Evolutionary conservation across 352 stramenopile species (phyloP).

Genomic region (Phytophthora sp.): DNA sequence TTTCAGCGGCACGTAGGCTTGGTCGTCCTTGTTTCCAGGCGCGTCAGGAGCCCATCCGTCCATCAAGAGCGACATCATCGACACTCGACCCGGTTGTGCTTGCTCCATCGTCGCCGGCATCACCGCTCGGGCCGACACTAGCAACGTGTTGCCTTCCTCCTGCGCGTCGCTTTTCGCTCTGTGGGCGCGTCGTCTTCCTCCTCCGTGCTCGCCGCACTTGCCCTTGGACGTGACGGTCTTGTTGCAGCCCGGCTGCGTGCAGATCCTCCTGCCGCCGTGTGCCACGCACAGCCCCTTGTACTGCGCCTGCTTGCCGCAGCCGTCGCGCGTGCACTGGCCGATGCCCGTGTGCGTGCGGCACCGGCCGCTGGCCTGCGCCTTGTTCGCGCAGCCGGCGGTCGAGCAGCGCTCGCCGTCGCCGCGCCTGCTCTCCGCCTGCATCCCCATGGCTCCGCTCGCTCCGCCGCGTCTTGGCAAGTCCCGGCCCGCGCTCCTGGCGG

Average conservation of each 20-base stretch:
- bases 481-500: no score
- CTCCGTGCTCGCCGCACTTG: conserved; percentile 23
- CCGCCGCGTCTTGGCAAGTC: not conserved
- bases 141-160: not conserved
- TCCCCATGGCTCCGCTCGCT: not conserved
- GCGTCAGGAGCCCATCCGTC: conserved; percentile 9
- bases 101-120: not conserved
- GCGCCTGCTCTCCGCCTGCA: not conserved
- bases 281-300: conserved; percentile 24
- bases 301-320: conserved; percentile 24
- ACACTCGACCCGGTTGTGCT: not conserved
- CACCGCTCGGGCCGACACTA: not conserved
- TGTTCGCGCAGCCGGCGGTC: conserved; percentile 13
- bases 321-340: conserved; percentile 12
- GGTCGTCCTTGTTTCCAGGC: not conserved
- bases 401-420: conserved; percentile 16
- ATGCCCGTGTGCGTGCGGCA: conserved; percentile 24
- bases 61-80: conserved; percentile 29
- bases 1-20: not conserved
- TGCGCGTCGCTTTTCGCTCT: not conserved
- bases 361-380: conserved; percentile 10
- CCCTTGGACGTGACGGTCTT: conserved; percentile 32
- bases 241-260: conserved; percentile 6
- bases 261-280: conserved; percentile 17
- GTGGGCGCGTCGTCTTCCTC: conserved; percentile 1